phyloP scores from a whole-genome alignment of 208 protist genomes.

The Balamuthia mandrillaris region DNA sequence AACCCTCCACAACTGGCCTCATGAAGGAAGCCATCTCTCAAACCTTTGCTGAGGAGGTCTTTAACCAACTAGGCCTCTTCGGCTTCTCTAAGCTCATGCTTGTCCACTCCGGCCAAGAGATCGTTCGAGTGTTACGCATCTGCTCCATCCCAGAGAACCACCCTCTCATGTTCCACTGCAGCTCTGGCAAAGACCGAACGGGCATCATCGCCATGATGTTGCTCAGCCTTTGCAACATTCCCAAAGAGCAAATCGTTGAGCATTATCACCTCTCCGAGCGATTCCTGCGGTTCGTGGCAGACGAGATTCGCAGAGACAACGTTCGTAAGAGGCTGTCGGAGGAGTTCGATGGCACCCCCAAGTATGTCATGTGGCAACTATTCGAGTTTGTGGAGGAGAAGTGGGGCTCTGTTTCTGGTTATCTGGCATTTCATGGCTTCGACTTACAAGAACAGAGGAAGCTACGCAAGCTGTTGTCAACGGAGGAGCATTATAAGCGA shows the following conservation, averaged over 20 bases:
- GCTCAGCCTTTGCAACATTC: background rate
- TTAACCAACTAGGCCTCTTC: background rate
- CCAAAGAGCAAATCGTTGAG: background rate
- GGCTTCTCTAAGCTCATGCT: background rate
- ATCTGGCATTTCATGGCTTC: slow-evolving; percentile 7
- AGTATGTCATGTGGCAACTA: background rate
- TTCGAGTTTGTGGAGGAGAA: slow-evolving; percentile 32
- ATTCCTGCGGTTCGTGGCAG: background rate
- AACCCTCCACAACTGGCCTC: no score
- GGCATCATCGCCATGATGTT: slow-evolving; percentile 16
- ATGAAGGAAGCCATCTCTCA: no score
- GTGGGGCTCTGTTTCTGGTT: background rate
- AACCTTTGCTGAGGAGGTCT: background rate
- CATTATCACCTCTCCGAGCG: slow-evolving; percentile 26
- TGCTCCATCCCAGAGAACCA: slow-evolving; percentile 14
- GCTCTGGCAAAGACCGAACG: slow-evolving; percentile 28
- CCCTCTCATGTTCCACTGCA: slow-evolving; percentile 40
- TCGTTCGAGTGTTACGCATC: slow-evolving; percentile 23
- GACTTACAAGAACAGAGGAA: background rate
- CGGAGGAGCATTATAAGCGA: no score
- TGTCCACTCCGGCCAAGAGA: slow-evolving; percentile 3
- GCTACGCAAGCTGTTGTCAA: background rate
- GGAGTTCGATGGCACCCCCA: slow-evolving; percentile 19
- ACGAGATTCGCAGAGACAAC: background rate
- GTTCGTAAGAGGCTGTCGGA: background rate